A percentile compares a stretch with the other conserved stretches of the same genome.
Evolutionary conservation across 495 filamentous ascomycete species (phyloP).

Genomic region (Chlorociboria aeruginascens): DNA sequence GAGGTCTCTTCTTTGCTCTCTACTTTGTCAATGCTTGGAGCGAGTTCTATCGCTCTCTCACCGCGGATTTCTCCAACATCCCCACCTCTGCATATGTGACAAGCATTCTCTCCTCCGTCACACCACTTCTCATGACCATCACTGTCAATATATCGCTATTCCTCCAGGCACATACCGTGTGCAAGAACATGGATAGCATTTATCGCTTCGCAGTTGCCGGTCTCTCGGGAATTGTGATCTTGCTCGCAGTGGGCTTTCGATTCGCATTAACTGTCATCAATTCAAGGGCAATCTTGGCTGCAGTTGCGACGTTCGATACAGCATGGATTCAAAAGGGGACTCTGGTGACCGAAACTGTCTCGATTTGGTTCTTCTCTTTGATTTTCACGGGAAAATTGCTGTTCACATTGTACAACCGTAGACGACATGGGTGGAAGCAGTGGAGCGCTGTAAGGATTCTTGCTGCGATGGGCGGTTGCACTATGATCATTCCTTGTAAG

Average conservation of each 20-base stretch:
- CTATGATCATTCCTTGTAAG: slow-evolving; percentile 69
- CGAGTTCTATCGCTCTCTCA: slow-evolving; percentile 45
- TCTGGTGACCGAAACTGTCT: slow-evolving; percentile 45
- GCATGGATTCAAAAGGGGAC: slow-evolving; percentile 39
- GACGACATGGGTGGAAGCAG: slow-evolving; percentile 40
- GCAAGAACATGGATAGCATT: slow-evolving; percentile 1
- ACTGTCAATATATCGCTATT: slow-evolving; percentile 55
- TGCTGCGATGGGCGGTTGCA: slow-evolving; percentile 65
- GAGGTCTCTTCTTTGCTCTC: slow-evolving; percentile 43
- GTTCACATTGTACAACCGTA: slow-evolving; percentile 44
- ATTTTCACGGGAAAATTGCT: slow-evolving; percentile 64
- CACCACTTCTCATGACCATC: slow-evolving; percentile 46
- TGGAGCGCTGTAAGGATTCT: slow-evolving; percentile 61
- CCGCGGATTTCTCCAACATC: slow-evolving; percentile 43
- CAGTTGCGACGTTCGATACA: slow-evolving; percentile 1
- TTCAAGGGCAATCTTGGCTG: slow-evolving; percentile 33
- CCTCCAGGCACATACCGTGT: slow-evolving; percentile 46
- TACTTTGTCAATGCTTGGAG: slow-evolving; percentile 48
- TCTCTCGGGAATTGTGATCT: slow-evolving; percentile 38
- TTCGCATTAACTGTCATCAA: slow-evolving; percentile 47
- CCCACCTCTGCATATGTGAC: slow-evolving; percentile 31
- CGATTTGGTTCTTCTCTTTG: slow-evolving; percentile 63
- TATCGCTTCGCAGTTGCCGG: slow-evolving; percentile 32
- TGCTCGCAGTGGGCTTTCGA: slow-evolving; percentile 47
- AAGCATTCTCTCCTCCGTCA: slow-evolving; percentile 38